Percentiles rank a stretch among this genome's conserved stretches.
Conservation (phyloP, 2,329 filamentous ascomycete species). For the Monosporascus sp. region DNA sequence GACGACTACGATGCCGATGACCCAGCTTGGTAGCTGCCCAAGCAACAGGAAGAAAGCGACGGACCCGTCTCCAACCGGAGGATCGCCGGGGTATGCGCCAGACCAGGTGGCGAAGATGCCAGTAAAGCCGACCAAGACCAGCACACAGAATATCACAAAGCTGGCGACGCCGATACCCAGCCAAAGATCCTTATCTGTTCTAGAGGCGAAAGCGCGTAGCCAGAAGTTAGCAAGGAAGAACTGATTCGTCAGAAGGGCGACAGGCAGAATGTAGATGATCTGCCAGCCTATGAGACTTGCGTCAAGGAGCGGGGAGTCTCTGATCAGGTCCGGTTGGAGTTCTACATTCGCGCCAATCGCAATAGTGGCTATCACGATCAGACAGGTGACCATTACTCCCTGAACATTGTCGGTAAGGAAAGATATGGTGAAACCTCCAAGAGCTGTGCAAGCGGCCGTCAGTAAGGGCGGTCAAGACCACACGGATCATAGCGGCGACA, state of each 20-base stretch:
- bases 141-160: constrained; percentile 59
- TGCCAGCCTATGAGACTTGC: constrained; percentile 74
- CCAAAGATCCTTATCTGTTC: constrained; percentile 72
- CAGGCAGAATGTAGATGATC: constrained; percentile 75
- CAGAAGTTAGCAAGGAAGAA: constrained; percentile 84
- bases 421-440: constrained; percentile 78
- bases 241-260: constrained; percentile 77
- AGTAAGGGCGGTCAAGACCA: constrained; percentile 1
- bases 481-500: neutral
- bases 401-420: constrained; percentile 82
- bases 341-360: constrained; percentile 71
- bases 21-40: constrained; percentile 68
- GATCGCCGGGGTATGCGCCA: constrained; percentile 61
- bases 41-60: constrained; percentile 73
- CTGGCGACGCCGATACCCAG: constrained; percentile 67
- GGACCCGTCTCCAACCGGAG: constrained; percentile 54
- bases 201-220: constrained; percentile 77
- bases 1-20: constrained; percentile 75
- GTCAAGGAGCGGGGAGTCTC: constrained; percentile 63
- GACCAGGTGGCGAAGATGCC: constrained; percentile 77
- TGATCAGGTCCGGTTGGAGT: constrained; percentile 64
- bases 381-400: constrained; percentile 68
- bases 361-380: constrained; percentile 72
- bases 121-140: constrained; percentile 66
- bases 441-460: constrained; percentile 40